Base-by-base conservation (phyloP, 257 asterid species). In the Rubia yunnanensis region DNA sequence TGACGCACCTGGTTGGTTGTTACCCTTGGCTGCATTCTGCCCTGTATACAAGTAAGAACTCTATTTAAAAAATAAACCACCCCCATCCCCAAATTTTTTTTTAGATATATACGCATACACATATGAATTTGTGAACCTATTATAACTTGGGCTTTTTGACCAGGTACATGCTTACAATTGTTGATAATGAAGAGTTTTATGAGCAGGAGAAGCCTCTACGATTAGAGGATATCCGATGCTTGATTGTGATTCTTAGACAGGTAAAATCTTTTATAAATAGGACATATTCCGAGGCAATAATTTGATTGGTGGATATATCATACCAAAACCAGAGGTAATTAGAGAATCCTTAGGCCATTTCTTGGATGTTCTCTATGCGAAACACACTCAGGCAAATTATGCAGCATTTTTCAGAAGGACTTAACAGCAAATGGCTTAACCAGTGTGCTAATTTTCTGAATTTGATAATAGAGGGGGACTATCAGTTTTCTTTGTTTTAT, bases 101-200 rank as follows among this genome's bases (percentile, higher is more conserved):
- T 8, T 54, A 23, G 1, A 53, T 53, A 22, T 30, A 1, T 17
- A 54, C 10, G 30, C 17, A 54, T 10, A 20, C 57, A 70, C 60
- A 32, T 72, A 64, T 63, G 35, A 32, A 57, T 58, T 77, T 57
- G 64, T 63, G 66, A 73, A 34, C 55, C 59, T 38, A 63, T 30
- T 63, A 27, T 73, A 23, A 53, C 60, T 56, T 30, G 72, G 57
- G 69, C 1, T 75, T 68, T 53, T 80, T 79, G 75, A 74, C 68
- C 81, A 94, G 99, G 85, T 88, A 94, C 81, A 94, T 94, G 99
- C 84, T 94, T 80, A 88, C 41, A 76, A 83, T 94, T 73, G 96
- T 94, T 71, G 95, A 94, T 65, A 94, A 88, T 68, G 97, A 89
- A 82, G 99, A 94, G 88, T 94, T 94, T 64, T 94, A 94, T 65